Base-by-base conservation (phyloP, 2,329 filamentous ascomycete species). In the Fusarium anthophilum region DNA sequence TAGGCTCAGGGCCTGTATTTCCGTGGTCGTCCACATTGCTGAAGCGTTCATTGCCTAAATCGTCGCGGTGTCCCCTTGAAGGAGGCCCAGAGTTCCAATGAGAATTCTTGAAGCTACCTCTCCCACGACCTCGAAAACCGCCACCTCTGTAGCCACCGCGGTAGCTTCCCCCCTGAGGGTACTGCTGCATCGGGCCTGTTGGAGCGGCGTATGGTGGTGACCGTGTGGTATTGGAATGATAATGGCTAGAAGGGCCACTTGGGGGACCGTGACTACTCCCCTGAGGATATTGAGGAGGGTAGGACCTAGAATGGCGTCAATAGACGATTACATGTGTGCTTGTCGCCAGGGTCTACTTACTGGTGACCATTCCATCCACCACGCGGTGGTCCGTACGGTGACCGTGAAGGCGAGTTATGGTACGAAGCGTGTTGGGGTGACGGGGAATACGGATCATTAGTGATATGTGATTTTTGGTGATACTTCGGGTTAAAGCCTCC, bases 71-170 rank as follows among this genome's bases (percentile, higher is more conserved):
- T 6, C 74, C 72, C 56, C 77, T 73, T 45, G 74, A 61, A 17
- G 75, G 68, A 24, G 77, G 69, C 7, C 72, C 75, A 64, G 76
- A 73, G 22, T 71, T 77, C 92, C 94, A 95, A 51, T 94, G 93
- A 5, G 91, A 73, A 81, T 82, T 93, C 90, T 82, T 91, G 87
- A 85, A 92, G 89, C 83, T 91, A 41, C 91, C 90, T 58, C 92
- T 87, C 45, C 87, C 86, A 55, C 89, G 85, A 37, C 91, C 91
- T 59, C 92, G 88, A 77, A 91, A 92, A 22, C 86, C 84, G 44
- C 88, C 87, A 26, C 89, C 89, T 74, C 91, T 80, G 81, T 85
- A 84, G 20, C 78, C 79, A 26, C 84, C 84, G 26, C 87, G 84
- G 56, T 85, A 86, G 58, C 83, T 83, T 2, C 84, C 84, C 4